Evolutionary conservation across 352 stramenopile species (phyloP).

Genomic region (Pythium oligandrum): DNA sequence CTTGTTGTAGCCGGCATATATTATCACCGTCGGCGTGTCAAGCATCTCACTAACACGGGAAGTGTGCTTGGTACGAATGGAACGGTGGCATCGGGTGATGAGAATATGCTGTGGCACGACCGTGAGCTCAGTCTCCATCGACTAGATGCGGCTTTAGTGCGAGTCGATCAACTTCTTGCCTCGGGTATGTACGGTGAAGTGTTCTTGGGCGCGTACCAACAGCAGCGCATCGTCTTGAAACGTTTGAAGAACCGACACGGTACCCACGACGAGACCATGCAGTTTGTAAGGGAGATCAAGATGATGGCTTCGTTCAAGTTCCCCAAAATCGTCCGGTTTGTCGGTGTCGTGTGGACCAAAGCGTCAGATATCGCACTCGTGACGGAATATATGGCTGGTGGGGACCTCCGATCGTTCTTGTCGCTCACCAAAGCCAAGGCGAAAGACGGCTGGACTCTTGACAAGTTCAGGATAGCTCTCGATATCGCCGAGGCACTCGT

Average conservation of each 20-base stretch:
- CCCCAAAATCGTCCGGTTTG: slow-evolving; percentile 50
- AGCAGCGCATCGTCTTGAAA: not conserved
- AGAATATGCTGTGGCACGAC: not conserved
- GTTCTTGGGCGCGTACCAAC: not conserved
- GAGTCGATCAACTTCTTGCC: not conserved
- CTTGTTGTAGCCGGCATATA: no score
- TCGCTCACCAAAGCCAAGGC: slow-evolving; percentile 15
- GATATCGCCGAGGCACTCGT: slow-evolving; percentile 19
- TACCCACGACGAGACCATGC: slow-evolving; percentile 36
- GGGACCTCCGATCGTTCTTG: slow-evolving; percentile 63
- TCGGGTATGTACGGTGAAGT: not conserved
- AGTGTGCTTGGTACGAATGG: no score
- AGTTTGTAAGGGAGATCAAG: slow-evolving; percentile 76
- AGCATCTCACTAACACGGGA: no score
- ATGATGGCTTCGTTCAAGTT: slow-evolving; percentile 65
- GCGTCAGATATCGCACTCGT: slow-evolving; percentile 62
- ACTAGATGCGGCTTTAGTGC: not conserved
- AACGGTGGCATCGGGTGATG: no score
- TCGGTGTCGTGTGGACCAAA: slow-evolving; percentile 62
- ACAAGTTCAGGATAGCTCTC: slow-evolving; percentile 6
- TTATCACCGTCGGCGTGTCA: no score
- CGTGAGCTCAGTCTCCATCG: not conserved
- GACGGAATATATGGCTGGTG: slow-evolving; percentile 65
- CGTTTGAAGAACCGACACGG: not conserved
- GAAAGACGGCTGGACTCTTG: slow-evolving; percentile 10